These are phyloP conservation scores for Ganoderma boninense DNA, from an alignment of 1,284 basidiomycete species.

Conservation along the genomic window DNA sequence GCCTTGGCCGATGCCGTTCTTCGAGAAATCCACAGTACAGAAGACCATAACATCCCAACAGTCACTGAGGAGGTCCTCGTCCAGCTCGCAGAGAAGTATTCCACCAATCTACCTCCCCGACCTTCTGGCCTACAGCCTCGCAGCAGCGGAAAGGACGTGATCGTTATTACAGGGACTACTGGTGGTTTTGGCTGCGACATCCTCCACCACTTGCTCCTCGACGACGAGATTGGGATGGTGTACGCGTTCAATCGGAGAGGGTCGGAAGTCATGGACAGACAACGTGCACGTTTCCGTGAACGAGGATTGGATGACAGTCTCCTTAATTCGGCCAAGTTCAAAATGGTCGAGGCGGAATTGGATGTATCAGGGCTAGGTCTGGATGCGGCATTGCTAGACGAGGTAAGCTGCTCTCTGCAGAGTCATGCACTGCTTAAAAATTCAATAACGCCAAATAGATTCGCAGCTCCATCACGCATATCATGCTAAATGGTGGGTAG, in stretches of 20 bases:
- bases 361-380: constrained; percentile 42
- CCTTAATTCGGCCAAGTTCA: constrained; percentile 40
- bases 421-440: background rate
- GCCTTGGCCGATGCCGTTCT: constrained; percentile 37
- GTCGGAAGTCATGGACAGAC: constrained; percentile 32
- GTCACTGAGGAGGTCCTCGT: constrained; percentile 13
- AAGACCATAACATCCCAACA: constrained; percentile 19
- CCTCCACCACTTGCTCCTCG: constrained; percentile 23
- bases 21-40: constrained; percentile 30
- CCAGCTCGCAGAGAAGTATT: constrained; percentile 27
- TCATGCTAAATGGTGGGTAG: constrained; percentile 46
- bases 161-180: constrained; percentile 38
- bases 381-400: constrained; percentile 33
- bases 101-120: constrained; percentile 18
- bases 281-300: constrained; percentile 38
- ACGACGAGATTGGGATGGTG: constrained; percentile 21
- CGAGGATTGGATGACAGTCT: constrained; percentile 41
- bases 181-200: constrained; percentile 33
- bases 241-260: constrained; percentile 32
- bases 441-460: constrained; percentile 29
- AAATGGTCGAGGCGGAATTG: constrained; percentile 45
- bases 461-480: constrained; percentile 34
- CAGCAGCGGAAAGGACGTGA: constrained; percentile 14
- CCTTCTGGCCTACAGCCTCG: constrained; percentile 1
- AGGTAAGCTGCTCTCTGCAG: constrained; percentile 24